These are phyloP conservation scores for Limonium bicolor DNA, from an alignment of 148 eudicot genomes.

Conservation along the genomic window DNA sequence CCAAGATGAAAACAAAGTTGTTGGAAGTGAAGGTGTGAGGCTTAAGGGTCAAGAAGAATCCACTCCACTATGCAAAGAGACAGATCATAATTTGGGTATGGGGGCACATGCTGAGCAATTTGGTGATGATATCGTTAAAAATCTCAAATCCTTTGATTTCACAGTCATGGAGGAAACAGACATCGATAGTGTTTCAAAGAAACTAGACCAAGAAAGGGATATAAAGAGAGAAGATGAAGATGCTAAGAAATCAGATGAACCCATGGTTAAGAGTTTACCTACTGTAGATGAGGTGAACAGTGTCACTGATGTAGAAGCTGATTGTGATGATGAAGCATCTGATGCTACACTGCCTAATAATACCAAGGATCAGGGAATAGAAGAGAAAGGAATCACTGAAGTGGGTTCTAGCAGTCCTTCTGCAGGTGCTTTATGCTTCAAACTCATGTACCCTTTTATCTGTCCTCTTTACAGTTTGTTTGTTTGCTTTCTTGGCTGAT, in stretches of 20 bases:
- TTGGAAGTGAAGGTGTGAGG: slow-evolving; percentile 9
- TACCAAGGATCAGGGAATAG: neutral
- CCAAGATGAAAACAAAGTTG: slow-evolving; percentile 7
- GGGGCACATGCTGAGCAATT: slow-evolving; percentile 3
- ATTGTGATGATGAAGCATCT: neutral
- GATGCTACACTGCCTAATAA: neutral
- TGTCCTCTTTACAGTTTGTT: neutral
- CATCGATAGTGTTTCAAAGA: neutral
- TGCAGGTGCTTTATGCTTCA: neutral
- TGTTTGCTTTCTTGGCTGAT: neutral
- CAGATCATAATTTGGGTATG: slow-evolving; percentile 7
- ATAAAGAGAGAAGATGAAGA: neutral
- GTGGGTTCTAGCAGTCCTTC: neutral
- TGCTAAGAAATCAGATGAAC: neutral
- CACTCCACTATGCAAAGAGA: slow-evolving; percentile 3
- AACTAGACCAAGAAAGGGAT: neutral
- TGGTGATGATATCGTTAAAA: slow-evolving; percentile 14
- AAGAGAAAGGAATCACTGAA: neutral
- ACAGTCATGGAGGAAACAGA: slow-evolving; percentile 13
- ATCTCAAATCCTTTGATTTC: slow-evolving; percentile 19
- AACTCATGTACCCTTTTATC: neutral
- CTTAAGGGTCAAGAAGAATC: slow-evolving; percentile 4
- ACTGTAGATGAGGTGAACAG: neutral
- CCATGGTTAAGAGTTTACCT: slow-evolving; percentile 1
- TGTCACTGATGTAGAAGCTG: slow-evolving; percentile 1